Base-by-base conservation (phyloP, 306 rosid species). In the Astragalus membranaceus region DNA sequence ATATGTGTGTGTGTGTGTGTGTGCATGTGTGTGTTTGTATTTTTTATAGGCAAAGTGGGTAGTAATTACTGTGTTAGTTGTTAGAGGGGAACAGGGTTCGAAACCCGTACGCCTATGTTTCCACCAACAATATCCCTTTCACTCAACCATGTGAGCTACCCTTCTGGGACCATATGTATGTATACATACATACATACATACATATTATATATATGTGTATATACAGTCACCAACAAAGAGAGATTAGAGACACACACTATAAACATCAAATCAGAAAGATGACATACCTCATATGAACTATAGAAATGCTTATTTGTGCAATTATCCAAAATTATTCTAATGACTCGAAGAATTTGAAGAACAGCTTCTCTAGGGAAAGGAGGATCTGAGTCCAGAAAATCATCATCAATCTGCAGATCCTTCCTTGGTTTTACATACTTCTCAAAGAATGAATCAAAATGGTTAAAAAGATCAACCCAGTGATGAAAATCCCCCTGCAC, bases 401-500 rank as follows among this genome's bases (percentile, higher is more conserved):
- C 75, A 79, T 83, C 97, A 79, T 89, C 92, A 74, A 87, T 79
- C 88, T 77, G 91, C 81, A 95, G 72, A 88, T 95, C 99, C 85
- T 95, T 95, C 87, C 99, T 89, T 43, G 87, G 76, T 82, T 91
- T 91, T 67, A 89, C 75, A 73, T 84, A 86, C 89, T 89, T 95
- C 91, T 95, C 97, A 85, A 95, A 95, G 85, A 76, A 95, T 62
- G 99, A 86, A 82, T 95, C 99, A 74, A 95, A 95, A 85, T 95
- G 97, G 72, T 87, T 91, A 74, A 91, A 91, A 67, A 95, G 90
- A 80, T 91, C 97, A 76, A 86, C 95, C 99, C 99, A 95, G 81
- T 95, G 99, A 91, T 91, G 96, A 80, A 95, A 91, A 82, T 95
- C 97, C 67, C 99, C 99, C 99, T 95, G 99, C 76, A 50, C 35